A percentile compares a stretch with the other conserved stretches of the same genome.
Evolutionary conservation across 768 basidiomycete genomes (phyloP).

Genomic region (Candolleomyces efflorescens): DNA sequence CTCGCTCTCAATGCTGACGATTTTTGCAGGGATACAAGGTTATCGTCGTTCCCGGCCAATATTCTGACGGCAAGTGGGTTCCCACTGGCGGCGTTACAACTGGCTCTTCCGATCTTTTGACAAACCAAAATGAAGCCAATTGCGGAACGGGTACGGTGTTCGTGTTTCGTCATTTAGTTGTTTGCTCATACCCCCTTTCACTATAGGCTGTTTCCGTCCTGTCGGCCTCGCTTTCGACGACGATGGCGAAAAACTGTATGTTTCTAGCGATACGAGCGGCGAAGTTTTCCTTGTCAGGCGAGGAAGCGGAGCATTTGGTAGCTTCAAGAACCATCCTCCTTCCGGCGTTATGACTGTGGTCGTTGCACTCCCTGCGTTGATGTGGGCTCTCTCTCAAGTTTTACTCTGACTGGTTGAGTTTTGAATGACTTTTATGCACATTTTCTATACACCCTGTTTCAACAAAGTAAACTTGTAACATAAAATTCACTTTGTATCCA

Average conservation of each 20-base stretch:
- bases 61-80: slow-evolving; percentile 10
- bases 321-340: not conserved
- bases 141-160: slow-evolving; percentile 6
- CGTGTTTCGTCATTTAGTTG: not conserved
- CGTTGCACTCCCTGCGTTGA: not conserved
- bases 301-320: not conserved
- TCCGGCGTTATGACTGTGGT: not conserved
- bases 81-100: slow-evolving; percentile 5
- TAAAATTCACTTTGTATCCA: no score
- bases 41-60: slow-evolving; percentile 12
- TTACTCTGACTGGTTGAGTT: no score
- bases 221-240: slow-evolving; percentile 13
- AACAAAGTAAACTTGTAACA: no score
- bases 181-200: not conserved
- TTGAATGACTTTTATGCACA: not conserved
- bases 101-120: slow-evolving; percentile 10
- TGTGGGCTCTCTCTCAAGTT: not conserved
- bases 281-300: slow-evolving; percentile 13
- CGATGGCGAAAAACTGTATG: slow-evolving; percentile 12
- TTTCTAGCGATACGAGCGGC: slow-evolving; percentile 14
- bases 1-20: not conserved
- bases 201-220: slow-evolving; percentile 14
- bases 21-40: slow-evolving; percentile 13
- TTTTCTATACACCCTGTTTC: no score
- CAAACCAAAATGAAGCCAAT: slow-evolving; percentile 9